Percentiles rank a stretch among this genome's conserved stretches.
Conservation (phyloP, 208 protist genomes). For the Angomonas desouzai region DNA sequence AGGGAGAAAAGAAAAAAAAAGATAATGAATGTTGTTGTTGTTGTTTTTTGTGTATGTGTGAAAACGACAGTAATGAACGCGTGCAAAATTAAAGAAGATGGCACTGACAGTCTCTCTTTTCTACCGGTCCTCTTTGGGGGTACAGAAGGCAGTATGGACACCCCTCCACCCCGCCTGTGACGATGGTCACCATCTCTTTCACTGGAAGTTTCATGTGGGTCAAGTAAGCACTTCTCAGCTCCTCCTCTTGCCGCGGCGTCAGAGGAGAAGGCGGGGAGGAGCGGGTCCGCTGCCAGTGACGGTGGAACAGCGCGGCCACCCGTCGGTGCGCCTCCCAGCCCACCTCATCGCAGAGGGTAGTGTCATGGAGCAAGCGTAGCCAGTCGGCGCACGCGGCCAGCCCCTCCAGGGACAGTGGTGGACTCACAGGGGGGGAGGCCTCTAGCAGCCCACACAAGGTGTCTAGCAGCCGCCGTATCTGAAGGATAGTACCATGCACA, state of each 20-base stretch:
- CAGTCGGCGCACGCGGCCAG: constrained; percentile 39
- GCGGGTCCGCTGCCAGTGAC: constrained; percentile 19
- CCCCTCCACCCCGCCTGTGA: neutral
- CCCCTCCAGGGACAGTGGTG: constrained; percentile 26
- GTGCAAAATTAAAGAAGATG: too few species aligned
- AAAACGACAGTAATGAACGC: too few species aligned
- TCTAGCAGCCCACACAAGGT: constrained; percentile 16
- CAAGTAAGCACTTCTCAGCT: constrained; percentile 67
- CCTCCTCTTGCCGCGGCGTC: constrained; percentile 25
- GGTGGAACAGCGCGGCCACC: constrained; percentile 38
- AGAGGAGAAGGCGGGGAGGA: constrained; percentile 25
- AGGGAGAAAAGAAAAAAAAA: neutral
- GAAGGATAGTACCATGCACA: constrained; percentile 34
- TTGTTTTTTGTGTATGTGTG: neutral
- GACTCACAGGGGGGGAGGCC: neutral
- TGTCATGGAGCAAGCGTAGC: constrained; percentile 60
- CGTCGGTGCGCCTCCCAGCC: constrained; percentile 48
- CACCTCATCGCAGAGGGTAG: constrained; percentile 70
- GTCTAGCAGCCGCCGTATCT: constrained; percentile 23
- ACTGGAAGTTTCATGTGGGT: constrained; percentile 65
- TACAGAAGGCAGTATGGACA: constrained; percentile 6
- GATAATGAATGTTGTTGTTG: neutral
- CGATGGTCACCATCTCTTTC: constrained; percentile 25
- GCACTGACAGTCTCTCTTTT: too few species aligned
- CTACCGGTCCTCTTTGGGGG: too few species aligned